Conservation (phyloP, 2,329 filamentous ascomycete species). For the Sordariomycetes sp. region DNA sequence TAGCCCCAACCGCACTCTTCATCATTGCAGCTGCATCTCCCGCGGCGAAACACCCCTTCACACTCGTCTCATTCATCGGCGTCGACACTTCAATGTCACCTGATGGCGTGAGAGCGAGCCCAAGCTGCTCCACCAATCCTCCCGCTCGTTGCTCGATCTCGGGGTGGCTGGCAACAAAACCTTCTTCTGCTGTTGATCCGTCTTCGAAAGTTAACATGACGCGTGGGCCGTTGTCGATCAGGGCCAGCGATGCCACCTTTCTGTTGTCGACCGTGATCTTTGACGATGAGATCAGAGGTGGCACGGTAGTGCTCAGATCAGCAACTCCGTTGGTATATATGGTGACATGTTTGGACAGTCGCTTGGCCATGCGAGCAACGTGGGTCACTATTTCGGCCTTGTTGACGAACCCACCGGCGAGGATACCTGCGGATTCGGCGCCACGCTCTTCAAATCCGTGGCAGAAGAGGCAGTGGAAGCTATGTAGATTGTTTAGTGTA, state of each 20-base stretch:
- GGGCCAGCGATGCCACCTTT: constrained; percentile 16
- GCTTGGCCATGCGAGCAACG: constrained; percentile 31
- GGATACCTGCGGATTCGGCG: constrained; percentile 31
- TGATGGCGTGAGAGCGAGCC: constrained; percentile 27
- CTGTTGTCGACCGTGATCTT: constrained; percentile 28
- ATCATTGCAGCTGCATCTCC: constrained; percentile 35
- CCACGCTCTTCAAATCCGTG: constrained; percentile 50
- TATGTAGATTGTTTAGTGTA: constrained; percentile 7
- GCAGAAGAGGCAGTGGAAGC: constrained; percentile 52
- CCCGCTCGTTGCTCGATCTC: constrained; percentile 23
- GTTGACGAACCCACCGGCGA: constrained; percentile 28
- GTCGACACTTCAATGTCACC: constrained; percentile 32
- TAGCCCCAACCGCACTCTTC: constrained; percentile 17
- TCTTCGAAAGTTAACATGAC: constrained; percentile 29
- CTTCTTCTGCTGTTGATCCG: constrained; percentile 22
- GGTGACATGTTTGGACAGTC: constrained; percentile 32
- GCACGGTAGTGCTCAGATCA: constrained; percentile 16
- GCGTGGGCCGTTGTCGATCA: constrained; percentile 13
- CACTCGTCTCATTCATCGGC: constrained; percentile 39
- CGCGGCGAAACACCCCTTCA: constrained; percentile 41
- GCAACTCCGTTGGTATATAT: constrained; percentile 40
- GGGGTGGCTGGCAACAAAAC: constrained; percentile 30
- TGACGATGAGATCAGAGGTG: constrained; percentile 15
- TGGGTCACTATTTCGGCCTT: constrained; percentile 22
- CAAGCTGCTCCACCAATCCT: constrained; percentile 31